phyloP scores from a whole-genome alignment of 2,329 filamentous ascomycete species.

The Colletotrichum eremochloae region DNA sequence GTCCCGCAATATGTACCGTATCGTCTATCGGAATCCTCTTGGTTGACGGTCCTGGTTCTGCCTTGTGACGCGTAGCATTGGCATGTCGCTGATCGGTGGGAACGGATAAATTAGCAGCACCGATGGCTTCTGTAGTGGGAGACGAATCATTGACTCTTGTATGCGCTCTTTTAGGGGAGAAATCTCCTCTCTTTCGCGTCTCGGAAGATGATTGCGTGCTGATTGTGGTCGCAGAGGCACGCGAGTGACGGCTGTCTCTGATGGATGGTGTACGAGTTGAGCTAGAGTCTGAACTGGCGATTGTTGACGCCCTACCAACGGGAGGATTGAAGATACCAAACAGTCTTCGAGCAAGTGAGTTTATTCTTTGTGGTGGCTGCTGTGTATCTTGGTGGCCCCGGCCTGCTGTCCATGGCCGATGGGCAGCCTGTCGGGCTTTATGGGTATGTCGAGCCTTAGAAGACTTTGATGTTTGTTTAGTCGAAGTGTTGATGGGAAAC shows the following conservation, averaged over 20 bases:
- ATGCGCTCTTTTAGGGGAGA: background rate
- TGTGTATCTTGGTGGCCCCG: background rate
- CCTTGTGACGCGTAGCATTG: background rate
- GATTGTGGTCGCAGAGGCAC: constrained; percentile 20
- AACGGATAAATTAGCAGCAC: constrained; percentile 53
- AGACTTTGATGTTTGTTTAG: background rate
- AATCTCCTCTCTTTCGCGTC: background rate
- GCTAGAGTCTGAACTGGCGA: constrained; percentile 45
- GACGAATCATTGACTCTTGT: background rate
- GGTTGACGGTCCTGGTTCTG: background rate
- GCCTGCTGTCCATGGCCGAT: constrained; percentile 9
- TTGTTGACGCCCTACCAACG: constrained; percentile 53
- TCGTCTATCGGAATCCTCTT: background rate
- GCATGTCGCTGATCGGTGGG: background rate
- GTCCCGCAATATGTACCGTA: background rate
- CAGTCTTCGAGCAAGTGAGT: constrained; percentile 41
- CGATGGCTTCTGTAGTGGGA: constrained; percentile 50
- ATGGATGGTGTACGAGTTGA: constrained; percentile 14
- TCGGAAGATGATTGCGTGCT: background rate
- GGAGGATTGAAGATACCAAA: constrained; percentile 48
- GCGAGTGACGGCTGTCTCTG: constrained; percentile 8
- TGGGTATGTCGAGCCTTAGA: background rate
- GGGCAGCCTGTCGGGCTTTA: background rate
- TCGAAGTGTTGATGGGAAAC: background rate
- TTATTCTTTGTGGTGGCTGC: constrained; percentile 5